These are phyloP conservation scores for Rhytidhysteron rufulum DNA, from an alignment of 2,329 filamentous ascomycete species.

Conservation along the genomic window DNA sequence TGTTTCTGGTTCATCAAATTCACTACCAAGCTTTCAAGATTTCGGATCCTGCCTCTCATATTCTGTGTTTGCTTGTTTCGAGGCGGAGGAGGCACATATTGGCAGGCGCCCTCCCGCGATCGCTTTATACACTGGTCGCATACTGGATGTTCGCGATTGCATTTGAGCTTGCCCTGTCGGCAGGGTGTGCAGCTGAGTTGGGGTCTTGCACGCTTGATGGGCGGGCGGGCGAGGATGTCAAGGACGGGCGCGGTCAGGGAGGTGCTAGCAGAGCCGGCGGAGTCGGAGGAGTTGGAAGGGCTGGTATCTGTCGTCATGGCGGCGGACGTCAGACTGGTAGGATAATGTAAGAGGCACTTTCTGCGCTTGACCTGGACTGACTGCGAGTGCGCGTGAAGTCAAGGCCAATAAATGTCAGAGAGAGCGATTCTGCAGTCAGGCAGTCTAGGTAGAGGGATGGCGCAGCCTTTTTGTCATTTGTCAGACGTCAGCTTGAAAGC, in stretches of 20 bases:
- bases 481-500: too few relatives aligned
- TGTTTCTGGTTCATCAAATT: conserved; percentile 25
- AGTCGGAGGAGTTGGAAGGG: not conserved
- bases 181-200: conserved; percentile 25
- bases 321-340: too few relatives aligned
- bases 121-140: conserved; percentile 27
- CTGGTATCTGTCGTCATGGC: conserved; percentile 2
- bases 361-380: too few relatives aligned
- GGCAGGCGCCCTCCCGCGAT: conserved; percentile 16
- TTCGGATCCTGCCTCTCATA: conserved; percentile 24
- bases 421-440: too few relatives aligned
- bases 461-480: too few relatives aligned
- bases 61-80: conserved; percentile 23
- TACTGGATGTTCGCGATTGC: conserved; percentile 23
- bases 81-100: conserved; percentile 22
- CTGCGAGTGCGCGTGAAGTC: too few relatives aligned
- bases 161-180: conserved; percentile 26
- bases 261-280: not conserved
- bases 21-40: conserved; percentile 25
- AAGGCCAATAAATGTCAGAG: too few relatives aligned
- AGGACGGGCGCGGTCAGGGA: conserved; percentile 1
- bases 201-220: conserved; percentile 20
- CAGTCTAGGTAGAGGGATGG: too few relatives aligned
- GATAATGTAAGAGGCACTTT: too few relatives aligned
- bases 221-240: conserved; percentile 12